phyloP scores from a whole-genome alignment of 148 eudicot species.

The Heliamphora exappendiculata region DNA sequence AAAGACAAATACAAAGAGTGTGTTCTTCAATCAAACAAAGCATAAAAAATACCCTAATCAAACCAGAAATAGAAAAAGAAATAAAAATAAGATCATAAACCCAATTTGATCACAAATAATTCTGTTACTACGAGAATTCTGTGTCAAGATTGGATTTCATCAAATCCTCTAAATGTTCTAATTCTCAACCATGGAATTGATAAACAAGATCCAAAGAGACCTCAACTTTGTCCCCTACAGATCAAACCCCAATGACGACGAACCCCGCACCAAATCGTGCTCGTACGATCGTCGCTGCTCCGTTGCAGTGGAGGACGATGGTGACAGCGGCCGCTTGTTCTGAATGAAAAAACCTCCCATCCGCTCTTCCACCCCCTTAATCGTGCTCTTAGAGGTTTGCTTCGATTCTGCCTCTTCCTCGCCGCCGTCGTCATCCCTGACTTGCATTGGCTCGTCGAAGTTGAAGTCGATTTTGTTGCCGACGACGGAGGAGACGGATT shows the following conservation, averaged over 20 bases:
- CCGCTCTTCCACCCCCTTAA: conserved; percentile 33
- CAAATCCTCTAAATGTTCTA: neutral
- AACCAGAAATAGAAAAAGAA: neutral
- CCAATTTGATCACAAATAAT: neutral
- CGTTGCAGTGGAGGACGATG: conserved; percentile 12
- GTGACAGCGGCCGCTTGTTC: conserved; percentile 38
- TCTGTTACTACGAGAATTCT: too few relatives aligned
- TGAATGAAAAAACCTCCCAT: conserved; percentile 32
- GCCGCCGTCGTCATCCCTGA: conserved; percentile 18
- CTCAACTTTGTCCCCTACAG: conserved; percentile 31
- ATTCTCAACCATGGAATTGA: conserved; percentile 37
- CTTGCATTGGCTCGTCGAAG: conserved; percentile 30
- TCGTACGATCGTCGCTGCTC: conserved; percentile 16
- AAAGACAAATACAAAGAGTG: too few relatives aligned
- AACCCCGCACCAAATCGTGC: neutral
- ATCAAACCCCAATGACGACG: conserved; percentile 24
- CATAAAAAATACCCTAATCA: too few relatives aligned
- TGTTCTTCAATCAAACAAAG: too few relatives aligned
- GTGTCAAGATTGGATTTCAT: too few relatives aligned
- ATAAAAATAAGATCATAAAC: neutral
- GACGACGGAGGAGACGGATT: conserved; percentile 19
- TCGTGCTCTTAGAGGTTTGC: conserved; percentile 10
- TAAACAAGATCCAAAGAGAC: conserved; percentile 39
- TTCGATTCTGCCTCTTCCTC: conserved; percentile 15
- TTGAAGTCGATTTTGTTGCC: neutral